Percentiles rank a stretch among this genome's conserved stretches.
Evolutionary conservation across 768 basidiomycete species (phyloP).

Genomic region (Pleurotus tuber-regium): DNA sequence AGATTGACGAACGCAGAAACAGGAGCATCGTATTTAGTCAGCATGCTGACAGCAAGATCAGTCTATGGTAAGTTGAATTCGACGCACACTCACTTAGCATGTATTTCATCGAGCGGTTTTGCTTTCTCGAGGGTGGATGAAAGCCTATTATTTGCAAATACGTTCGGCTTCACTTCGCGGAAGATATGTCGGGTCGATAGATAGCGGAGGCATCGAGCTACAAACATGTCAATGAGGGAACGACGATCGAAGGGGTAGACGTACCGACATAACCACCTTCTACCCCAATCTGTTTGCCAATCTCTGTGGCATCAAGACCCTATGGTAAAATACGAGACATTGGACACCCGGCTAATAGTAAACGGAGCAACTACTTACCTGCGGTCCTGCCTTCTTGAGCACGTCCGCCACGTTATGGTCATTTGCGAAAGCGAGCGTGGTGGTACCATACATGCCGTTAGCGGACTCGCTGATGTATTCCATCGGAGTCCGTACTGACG

Average conservation of each 20-base stretch:
- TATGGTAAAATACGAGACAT: slow-evolving; percentile 4
- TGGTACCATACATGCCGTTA: slow-evolving; percentile 23
- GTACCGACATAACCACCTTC: slow-evolving; percentile 32
- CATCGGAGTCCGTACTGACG: slow-evolving; percentile 23
- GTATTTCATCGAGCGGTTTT: slow-evolving; percentile 25
- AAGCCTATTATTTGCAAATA: slow-evolving; percentile 36
- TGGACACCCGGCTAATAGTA: neutral
- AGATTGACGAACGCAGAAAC: slow-evolving; percentile 69
- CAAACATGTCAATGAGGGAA: neutral
- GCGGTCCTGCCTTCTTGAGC: slow-evolving; percentile 34
- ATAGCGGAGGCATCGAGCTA: slow-evolving; percentile 35
- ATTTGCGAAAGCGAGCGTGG: slow-evolving; percentile 23
- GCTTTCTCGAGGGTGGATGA: slow-evolving; percentile 33
- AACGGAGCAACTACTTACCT: slow-evolving; percentile 17
- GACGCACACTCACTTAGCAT: slow-evolving; percentile 22
- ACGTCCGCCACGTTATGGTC: slow-evolving; percentile 37
- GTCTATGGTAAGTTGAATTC: too few species aligned
- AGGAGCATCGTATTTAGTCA: slow-evolving; percentile 65
- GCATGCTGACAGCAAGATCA: slow-evolving; percentile 50
- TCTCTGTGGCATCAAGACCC: slow-evolving; percentile 33
- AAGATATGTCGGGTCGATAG: slow-evolving; percentile 38
- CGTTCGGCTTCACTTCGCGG: slow-evolving; percentile 31
- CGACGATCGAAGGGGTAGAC: neutral
- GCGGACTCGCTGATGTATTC: slow-evolving; percentile 21
- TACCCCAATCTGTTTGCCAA: slow-evolving; percentile 25